phyloP scores from a whole-genome alignment of 2,329 filamentous ascomycete genomes.

The Epichloe sp. region DNA sequence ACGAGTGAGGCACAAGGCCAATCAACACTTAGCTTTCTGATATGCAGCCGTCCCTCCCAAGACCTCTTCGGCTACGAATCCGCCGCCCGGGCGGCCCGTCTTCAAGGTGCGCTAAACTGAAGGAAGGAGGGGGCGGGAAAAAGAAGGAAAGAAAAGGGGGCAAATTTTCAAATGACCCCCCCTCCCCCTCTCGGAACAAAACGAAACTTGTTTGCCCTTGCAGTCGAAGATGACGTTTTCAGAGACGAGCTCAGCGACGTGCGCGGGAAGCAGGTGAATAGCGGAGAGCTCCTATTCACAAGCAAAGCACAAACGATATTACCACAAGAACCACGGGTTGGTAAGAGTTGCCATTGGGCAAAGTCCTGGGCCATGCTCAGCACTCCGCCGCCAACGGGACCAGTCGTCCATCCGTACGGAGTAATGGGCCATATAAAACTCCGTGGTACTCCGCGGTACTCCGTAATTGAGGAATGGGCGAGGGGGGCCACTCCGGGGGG shows the following conservation, averaged over 20 bases:
- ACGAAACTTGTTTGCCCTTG: neutral
- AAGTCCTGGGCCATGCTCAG: neutral
- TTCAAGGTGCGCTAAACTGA: neutral
- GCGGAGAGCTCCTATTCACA: neutral
- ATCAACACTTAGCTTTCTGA: neutral
- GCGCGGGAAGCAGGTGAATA: neutral
- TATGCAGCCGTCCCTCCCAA: slow-evolving; percentile 4
- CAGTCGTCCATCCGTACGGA: too few species aligned
- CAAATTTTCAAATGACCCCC: too few species aligned
- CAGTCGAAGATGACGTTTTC: neutral
- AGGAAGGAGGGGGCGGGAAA: too few species aligned
- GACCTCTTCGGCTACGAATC: slow-evolving; percentile 2
- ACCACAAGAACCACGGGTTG: neutral
- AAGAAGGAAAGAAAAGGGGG: too few species aligned
- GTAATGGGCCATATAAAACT: too few species aligned
- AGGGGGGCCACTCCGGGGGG: neutral
- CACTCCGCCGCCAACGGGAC: neutral
- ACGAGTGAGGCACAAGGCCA: neutral
- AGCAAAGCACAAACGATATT: too few species aligned
- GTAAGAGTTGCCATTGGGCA: slow-evolving; percentile 5
- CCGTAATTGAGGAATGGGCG: neutral
- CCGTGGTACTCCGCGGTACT: too few species aligned
- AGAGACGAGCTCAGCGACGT: neutral
- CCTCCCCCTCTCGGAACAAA: too few species aligned
- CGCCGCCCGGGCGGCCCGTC: slow-evolving; percentile 5